Evolutionary conservation across 2,329 filamentous ascomycete species (phyloP).

Genomic region (Torrubiella hemipterigena): DNA sequence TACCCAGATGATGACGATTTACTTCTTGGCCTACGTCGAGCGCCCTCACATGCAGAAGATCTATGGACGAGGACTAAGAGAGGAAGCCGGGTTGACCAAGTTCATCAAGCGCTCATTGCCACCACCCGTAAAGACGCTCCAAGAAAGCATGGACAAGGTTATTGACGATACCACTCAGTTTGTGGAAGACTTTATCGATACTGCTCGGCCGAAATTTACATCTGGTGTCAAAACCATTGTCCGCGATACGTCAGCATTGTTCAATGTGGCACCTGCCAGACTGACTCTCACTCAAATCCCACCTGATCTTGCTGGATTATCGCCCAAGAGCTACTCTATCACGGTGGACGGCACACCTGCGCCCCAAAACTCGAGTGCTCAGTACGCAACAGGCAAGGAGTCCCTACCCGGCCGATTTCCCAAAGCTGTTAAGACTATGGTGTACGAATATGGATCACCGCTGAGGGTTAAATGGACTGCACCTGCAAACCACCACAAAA

Average conservation of each 20-base stretch:
- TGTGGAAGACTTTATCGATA: conserved; percentile 82
- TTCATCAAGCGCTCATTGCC: conserved; percentile 82
- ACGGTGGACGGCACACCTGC: conserved; percentile 56
- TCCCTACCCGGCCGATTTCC: conserved; percentile 57
- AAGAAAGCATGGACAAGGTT: conserved; percentile 77
- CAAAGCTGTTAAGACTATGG: conserved; percentile 60
- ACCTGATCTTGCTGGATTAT: conserved; percentile 66
- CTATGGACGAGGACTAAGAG: conserved; percentile 72
- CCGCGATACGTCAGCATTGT: conserved; percentile 74
- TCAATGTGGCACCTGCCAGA: conserved; percentile 79
- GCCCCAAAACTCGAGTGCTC: conserved; percentile 33
- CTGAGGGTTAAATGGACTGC: conserved; percentile 87
- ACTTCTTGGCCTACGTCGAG: conserved; percentile 87
- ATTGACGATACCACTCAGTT: conserved; percentile 79
- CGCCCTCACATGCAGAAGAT: conserved; percentile 97
- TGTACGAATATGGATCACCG: conserved; percentile 81
- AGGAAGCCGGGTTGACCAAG: conserved; percentile 83
- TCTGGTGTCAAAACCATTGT: conserved; percentile 79
- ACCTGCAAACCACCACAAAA: conserved; percentile 73
- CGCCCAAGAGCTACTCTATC: conserved; percentile 71
- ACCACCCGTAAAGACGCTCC: conserved; percentile 68
- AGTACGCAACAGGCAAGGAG: conserved; percentile 60
- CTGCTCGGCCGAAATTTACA: conserved; percentile 73
- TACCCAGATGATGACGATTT: conserved; percentile 74
- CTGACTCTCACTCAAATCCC: conserved; percentile 72